phyloP scores from a whole-genome alignment of 225 moss, liverwort and hornwort species.

The Polytrichum formosum region DNA sequence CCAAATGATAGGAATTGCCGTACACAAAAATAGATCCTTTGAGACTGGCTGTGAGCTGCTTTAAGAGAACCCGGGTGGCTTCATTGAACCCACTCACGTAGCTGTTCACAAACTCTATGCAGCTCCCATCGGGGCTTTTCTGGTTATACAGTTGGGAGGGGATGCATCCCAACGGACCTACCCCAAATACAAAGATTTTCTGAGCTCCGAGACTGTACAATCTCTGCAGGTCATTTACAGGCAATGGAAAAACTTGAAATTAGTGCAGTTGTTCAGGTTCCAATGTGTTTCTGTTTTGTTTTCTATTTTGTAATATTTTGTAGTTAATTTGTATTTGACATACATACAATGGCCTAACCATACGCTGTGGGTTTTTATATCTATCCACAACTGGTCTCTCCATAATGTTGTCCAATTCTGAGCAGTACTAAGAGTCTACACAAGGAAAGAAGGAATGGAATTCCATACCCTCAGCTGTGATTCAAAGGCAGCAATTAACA shows the following conservation, averaged over 20 bases:
- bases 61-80: slow-evolving; percentile 15
- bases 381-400: no score
- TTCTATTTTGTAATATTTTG: no score
- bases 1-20: slow-evolving; percentile 33
- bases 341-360: no score
- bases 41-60: slow-evolving; percentile 19
- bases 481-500: slow-evolving; percentile 31
- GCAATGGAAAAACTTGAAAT: no score
- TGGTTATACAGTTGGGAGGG: slow-evolving; percentile 59
- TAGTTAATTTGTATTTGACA: no score
- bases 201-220: slow-evolving; percentile 60
- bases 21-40: slow-evolving; percentile 40
- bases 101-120: slow-evolving; percentile 49
- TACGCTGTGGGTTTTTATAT: no score
- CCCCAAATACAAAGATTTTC: slow-evolving; percentile 31
- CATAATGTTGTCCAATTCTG: no score
- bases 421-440: no score
- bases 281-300: no score
- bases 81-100: slow-evolving; percentile 49
- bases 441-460: background rate
- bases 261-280: no score
- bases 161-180: slow-evolving; percentile 83
- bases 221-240: slow-evolving; percentile 23
- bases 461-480: slow-evolving; percentile 59
- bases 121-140: slow-evolving; percentile 34